These are phyloP conservation scores for Diaporthe destruens DNA, from an alignment of 2,329 filamentous ascomycete genomes.

Conservation along the genomic window DNA sequence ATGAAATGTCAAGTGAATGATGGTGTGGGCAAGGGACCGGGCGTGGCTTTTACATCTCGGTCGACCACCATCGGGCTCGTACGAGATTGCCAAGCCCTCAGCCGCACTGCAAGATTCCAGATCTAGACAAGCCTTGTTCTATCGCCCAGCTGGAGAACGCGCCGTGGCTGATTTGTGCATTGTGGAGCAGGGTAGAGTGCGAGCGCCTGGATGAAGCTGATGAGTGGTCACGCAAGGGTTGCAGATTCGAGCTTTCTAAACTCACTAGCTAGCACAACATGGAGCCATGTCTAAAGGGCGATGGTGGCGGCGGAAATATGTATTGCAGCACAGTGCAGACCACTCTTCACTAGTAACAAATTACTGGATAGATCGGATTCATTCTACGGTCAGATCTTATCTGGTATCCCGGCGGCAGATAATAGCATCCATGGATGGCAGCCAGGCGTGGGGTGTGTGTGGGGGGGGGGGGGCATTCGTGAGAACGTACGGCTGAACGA, in stretches of 20 bases:
- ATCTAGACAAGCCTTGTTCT: background rate
- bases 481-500: too few relatives aligned
- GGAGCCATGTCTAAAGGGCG: background rate
- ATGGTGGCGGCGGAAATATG: too few relatives aligned
- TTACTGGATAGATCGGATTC: too few relatives aligned
- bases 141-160: background rate
- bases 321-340: too few relatives aligned
- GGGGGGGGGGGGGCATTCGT: too few relatives aligned
- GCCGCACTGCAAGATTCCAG: slow-evolving; percentile 21
- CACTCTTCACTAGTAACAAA: too few relatives aligned
- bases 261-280: background rate
- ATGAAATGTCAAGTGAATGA: background rate
- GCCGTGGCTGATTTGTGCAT: background rate
- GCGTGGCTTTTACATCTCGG: background rate
- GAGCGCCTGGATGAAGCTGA: background rate
- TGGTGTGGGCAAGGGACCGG: too few relatives aligned
- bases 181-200: background rate
- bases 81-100: slow-evolving; percentile 1
- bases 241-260: background rate
- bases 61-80: background rate
- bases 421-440: too few relatives aligned
- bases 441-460: too few relatives aligned
- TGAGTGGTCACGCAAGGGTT: background rate
- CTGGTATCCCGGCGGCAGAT: too few relatives aligned
- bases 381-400: too few relatives aligned